Evolutionary conservation across 192 early-diverging fungal genomes (phyloP), one percentile per base, ranked within the genome.

Genomic region (Entomortierella beljakovae): DNA sequence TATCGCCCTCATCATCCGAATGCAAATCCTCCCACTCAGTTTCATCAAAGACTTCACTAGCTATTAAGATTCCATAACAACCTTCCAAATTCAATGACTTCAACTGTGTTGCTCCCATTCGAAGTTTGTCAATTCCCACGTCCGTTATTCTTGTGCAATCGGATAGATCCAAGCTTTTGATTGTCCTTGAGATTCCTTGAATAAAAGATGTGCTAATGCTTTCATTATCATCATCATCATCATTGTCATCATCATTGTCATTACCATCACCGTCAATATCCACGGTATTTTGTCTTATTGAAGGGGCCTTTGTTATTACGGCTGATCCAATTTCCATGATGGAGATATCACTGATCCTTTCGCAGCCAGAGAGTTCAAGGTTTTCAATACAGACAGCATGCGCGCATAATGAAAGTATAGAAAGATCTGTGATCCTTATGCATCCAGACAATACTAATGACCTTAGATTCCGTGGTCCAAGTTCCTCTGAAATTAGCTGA

Each of bases 401-500:
- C 6, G 62, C 62, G 38, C 67, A 79, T 9, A 79, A 29, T 0
- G 61, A 79, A 6, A 64, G 35, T 5, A 79, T 33, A 22, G 61
- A 61, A 0, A 64, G 20, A 61, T 79, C 68, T 6, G 67, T 64
- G 13, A 79, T 70, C 22, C 33, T 61, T 18, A 10, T 37, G 26
- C 75, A 79, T 15, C 67, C 75, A n/a, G 75, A 79, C 16, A 79
- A 20, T 9, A 79, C 51, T 25, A 79, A 40, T 7, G 75, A 79
- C 16, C 38, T 63, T 15, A 69, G n/a, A n/a, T 49, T 28, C 7
- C 62, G 67, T 9, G 67, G 61, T 20, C 67, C 75, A 16, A 79
- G 57, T 15, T 42, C 8, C 29, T 70, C 61, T 20, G 68, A 61
- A 40, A 79, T 60, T 29, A 60, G 6, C 16, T 70, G 61, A 15